phyloP scores from a whole-genome alignment of 768 basidiomycete genomes.

The Sporobolomyces roseus region DNA sequence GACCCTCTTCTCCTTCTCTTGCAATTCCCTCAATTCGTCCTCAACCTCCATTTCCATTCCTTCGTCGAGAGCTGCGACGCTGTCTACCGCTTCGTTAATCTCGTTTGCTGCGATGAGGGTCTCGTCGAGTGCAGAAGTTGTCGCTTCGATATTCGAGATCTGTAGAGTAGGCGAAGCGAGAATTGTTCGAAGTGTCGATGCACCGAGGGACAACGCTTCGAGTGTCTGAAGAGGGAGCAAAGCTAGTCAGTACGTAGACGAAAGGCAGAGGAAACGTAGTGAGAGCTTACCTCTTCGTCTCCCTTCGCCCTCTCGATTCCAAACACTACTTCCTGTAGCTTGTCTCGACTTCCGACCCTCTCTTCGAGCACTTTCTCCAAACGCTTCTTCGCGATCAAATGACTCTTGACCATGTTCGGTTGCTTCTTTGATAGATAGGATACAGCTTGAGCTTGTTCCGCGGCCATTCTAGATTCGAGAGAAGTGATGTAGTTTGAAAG shows the following conservation, averaged over 20 bases:
- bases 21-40: constrained; percentile 50
- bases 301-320: constrained; percentile 35
- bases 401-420: constrained; percentile 29
- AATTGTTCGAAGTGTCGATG: constrained; percentile 26
- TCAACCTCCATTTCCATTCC: constrained; percentile 88
- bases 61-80: constrained; percentile 58
- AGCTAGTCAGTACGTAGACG: neutral
- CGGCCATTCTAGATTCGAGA: constrained; percentile 25
- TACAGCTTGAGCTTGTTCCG: neutral
- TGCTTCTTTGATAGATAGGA: constrained; percentile 14
- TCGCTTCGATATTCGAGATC: constrained; percentile 30
- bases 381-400: constrained; percentile 13
- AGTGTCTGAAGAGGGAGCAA: constrained; percentile 17
- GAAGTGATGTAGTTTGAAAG: constrained; percentile 28
- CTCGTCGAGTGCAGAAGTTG: constrained; percentile 30
- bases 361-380: constrained; percentile 30
- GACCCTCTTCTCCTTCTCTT: constrained; percentile 5
- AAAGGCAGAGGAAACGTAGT: neutral
- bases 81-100: constrained; percentile 27
- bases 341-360: constrained; percentile 18
- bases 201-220: constrained; percentile 35
- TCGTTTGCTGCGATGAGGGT: constrained; percentile 23
- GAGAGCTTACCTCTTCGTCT: constrained; percentile 33
- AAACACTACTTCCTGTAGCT: constrained; percentile 26
- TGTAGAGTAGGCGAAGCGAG: constrained; percentile 34